Conservation (phyloP, 2,329 filamentous ascomycete species). For the Fusarium clavum region DNA sequence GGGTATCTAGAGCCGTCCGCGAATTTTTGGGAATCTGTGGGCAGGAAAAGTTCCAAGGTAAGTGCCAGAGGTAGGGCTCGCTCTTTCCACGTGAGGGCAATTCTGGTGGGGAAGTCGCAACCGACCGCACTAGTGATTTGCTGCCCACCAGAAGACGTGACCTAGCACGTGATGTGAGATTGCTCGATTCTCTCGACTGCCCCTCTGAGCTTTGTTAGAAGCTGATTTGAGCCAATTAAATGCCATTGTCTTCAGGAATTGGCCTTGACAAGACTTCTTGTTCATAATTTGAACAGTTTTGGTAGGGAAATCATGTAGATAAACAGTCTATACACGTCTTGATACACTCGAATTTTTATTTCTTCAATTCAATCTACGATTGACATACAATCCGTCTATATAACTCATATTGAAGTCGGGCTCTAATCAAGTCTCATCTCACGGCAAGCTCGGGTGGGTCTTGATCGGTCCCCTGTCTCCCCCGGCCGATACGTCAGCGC, state of each 20-base stretch:
- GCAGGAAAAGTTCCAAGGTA: conserved; percentile 58
- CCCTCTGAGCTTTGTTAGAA: neutral
- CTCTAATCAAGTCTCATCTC: neutral
- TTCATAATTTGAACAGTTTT: neutral
- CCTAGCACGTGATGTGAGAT: conserved; percentile 33
- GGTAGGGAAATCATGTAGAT: neutral
- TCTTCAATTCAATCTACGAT: neutral
- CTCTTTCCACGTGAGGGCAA: conserved; percentile 52
- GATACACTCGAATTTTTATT: no score
- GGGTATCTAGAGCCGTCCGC: conserved; percentile 55
- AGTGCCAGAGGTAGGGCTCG: conserved; percentile 50
- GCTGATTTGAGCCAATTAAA: conserved; percentile 17
- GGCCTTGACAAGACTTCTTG: neutral
- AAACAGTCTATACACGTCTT: neutral
- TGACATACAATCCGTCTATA: neutral
- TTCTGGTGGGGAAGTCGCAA: conserved; percentile 19
- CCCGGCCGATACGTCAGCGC: conserved; percentile 52
- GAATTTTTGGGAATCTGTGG: conserved; percentile 52
- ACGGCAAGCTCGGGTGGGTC: conserved; percentile 44
- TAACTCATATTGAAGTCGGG: neutral
- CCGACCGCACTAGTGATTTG: conserved; percentile 31
- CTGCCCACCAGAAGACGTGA: conserved; percentile 35
- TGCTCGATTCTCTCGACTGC: neutral
- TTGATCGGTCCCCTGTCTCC: conserved; percentile 39
- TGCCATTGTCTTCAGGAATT: neutral